Base-by-base conservation (phyloP, 805 yeast genomes). In the Phaffomyces opuntiae region DNA sequence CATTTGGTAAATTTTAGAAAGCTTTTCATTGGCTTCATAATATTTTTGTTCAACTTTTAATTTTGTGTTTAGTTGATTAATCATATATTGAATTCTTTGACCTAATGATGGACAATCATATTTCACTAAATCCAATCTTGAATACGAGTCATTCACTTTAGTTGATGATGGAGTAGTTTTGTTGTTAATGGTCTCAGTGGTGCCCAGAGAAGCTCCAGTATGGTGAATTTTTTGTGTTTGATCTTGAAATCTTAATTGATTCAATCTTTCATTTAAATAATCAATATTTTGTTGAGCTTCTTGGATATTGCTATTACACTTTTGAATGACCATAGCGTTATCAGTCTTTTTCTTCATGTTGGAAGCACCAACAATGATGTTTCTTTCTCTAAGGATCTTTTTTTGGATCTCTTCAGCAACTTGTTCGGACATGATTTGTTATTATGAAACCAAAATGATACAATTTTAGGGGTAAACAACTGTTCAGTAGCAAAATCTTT, bases 61-160 rank as follows among this genome's bases (percentile, higher is more conserved):
- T 65, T 93, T 93, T 64, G 91, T 89, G 61, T 90, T 96, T 49
- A 93, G 73, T 64, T 89, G 95, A 66, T 90, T 97, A 45, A 91
- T 75, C 98, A 93, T 90, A 56, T 87, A 82, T 65, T 88, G 96
- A 59, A 93, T 93, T 51, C 93, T 78, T 57, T 93, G 96, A 11
- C 97, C 96, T 54, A 93, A 69, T 0, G 95, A 87, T 0, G 97
- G 96, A 55, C 96, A 87, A 57, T 93, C 97, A 60, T 88, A 89
- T 56, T 89, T 89, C 61, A 88, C 75, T 46, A 93, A 72, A 62
- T 93, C 99, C 53, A 86, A 69, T 19, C 86, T 74, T 0, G 91
- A 77, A 58, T 75, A 85, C 5, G 55, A 57, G 24, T 61, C 57
- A 38, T 42, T 37, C 25, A 17, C 25, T 12, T 34, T 40, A 14